These are phyloP conservation scores for Moniliophthora roreri DNA, from an alignment of 1,284 basidiomycete species.

Conservation along the genomic window DNA sequence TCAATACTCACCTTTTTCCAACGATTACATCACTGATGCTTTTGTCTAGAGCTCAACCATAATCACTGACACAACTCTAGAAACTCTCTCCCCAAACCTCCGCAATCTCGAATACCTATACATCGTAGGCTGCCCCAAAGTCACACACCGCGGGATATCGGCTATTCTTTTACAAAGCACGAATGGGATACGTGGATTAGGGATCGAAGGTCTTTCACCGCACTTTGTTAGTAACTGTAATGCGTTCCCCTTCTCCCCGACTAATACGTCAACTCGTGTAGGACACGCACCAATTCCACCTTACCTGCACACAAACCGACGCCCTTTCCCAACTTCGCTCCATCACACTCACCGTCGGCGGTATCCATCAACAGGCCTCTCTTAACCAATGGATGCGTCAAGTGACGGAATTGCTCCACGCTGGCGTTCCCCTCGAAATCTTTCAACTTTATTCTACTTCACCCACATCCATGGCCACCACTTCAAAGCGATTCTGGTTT, in stretches of 20 bases:
- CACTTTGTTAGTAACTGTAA: constrained; percentile 48
- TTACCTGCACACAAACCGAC: constrained; percentile 31
- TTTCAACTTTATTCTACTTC: constrained; percentile 65
- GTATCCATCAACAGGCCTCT: constrained; percentile 35
- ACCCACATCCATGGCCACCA: constrained; percentile 38
- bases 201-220: constrained; percentile 61
- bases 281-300: constrained; percentile 52
- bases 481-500: constrained; percentile 45
- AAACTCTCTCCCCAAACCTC: constrained; percentile 46
- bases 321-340: constrained; percentile 46
- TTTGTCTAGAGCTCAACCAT: constrained; percentile 46
- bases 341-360: constrained; percentile 59
- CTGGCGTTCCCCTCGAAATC: constrained; percentile 44
- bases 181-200: constrained; percentile 49
- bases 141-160: constrained; percentile 62
- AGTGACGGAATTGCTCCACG: constrained; percentile 43
- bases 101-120: constrained; percentile 51
- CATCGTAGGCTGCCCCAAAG: constrained; percentile 64
- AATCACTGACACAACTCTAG: constrained; percentile 56
- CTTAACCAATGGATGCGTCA: constrained; percentile 42
- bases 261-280: constrained; percentile 22
- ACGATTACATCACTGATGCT: constrained; percentile 8
- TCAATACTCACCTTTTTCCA: constrained; percentile 13
- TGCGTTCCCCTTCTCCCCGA: neutral
- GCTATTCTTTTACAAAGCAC: constrained; percentile 43